These are phyloP conservation scores for Trichophyton simii DNA, from an alignment of 2,329 filamentous ascomycete genomes.

Conservation along the genomic window DNA sequence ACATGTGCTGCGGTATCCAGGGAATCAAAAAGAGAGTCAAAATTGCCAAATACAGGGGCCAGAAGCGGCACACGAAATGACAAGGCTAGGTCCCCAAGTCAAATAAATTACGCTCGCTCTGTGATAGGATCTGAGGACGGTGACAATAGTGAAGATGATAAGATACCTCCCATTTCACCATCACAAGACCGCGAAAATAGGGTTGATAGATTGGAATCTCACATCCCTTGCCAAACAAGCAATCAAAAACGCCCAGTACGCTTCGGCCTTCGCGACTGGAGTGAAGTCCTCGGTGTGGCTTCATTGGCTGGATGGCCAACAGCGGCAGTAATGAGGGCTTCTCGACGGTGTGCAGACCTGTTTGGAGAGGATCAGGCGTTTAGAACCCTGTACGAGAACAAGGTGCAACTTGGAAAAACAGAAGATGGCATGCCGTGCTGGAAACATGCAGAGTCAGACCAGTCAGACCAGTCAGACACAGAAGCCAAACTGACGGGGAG, in stretches of 20 bases:
- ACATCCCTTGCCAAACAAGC: background rate
- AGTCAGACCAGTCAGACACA: slow-evolving; percentile 14
- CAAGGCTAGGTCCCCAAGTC: background rate
- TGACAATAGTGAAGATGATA: background rate
- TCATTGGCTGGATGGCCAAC: slow-evolving; percentile 58
- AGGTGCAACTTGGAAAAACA: slow-evolving; percentile 13
- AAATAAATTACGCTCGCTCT: too few species aligned
- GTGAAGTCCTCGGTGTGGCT: slow-evolving; percentile 68
- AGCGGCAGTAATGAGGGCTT: slow-evolving; percentile 53
- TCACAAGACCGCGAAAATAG: background rate
- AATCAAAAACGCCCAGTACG: slow-evolving; percentile 5
- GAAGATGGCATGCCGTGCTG: slow-evolving; percentile 13
- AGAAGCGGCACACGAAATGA: background rate
- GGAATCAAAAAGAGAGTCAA: background rate
- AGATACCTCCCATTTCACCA: background rate
- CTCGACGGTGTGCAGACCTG: slow-evolving; percentile 59
- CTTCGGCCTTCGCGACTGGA: slow-evolving; percentile 58
- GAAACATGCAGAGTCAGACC: slow-evolving; percentile 21
- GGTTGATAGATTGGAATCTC: background rate
- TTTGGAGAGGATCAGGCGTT: slow-evolving; percentile 63
- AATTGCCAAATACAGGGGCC: background rate
- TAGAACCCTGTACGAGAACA: slow-evolving; percentile 40
- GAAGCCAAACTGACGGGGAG: slow-evolving; percentile 1
- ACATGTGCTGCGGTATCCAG: slow-evolving; percentile 29
- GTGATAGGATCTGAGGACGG: background rate